Conservation (phyloP, 495 filamentous ascomycete genomes). For the Trichoderma parareesei region DNA sequence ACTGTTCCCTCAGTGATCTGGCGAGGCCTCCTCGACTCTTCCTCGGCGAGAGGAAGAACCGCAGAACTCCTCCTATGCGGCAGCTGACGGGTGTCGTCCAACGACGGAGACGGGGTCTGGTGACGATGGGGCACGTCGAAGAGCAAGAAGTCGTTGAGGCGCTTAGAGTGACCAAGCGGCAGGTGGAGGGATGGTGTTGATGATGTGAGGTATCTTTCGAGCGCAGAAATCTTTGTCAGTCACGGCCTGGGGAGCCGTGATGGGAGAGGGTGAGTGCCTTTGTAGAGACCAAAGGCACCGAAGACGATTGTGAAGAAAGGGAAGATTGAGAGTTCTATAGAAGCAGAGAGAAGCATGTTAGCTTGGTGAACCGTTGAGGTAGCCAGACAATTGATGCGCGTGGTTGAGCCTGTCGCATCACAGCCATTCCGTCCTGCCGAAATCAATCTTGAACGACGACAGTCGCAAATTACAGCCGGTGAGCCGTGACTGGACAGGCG, state of each 20-base stretch:
- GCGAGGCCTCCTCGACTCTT: conserved; percentile 84
- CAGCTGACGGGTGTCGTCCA: conserved; percentile 48
- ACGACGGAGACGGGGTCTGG: conserved; percentile 25
- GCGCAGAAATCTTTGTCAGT: conserved; percentile 72
- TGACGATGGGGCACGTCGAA: conserved; percentile 47
- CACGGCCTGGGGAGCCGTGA: conserved; percentile 66
- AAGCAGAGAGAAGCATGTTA: not conserved
- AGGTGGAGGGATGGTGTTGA: conserved; percentile 48
- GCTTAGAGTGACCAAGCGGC: conserved; percentile 40
- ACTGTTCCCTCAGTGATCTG: conserved; percentile 74
- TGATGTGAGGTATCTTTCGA: conserved; percentile 57
- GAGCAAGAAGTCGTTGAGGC: conserved; percentile 40
- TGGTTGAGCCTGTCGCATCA: too few species aligned
- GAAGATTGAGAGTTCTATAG: conserved; percentile 6
- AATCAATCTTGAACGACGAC: too few species aligned
- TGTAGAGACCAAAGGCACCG: conserved; percentile 60
- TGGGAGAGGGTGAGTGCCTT: conserved; percentile 50
- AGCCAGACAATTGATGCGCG: not conserved
- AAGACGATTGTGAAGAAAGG: conserved; percentile 13
- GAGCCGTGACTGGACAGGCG: not conserved
- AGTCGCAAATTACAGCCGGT: not conserved
- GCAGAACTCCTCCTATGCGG: conserved; percentile 95
- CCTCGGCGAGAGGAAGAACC: conserved; percentile 95
- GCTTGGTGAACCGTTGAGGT: not conserved
- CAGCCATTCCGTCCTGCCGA: too few species aligned